Conservation (phyloP, 2,329 filamentous ascomycete genomes). For the Trichophyton verrucosum region DNA sequence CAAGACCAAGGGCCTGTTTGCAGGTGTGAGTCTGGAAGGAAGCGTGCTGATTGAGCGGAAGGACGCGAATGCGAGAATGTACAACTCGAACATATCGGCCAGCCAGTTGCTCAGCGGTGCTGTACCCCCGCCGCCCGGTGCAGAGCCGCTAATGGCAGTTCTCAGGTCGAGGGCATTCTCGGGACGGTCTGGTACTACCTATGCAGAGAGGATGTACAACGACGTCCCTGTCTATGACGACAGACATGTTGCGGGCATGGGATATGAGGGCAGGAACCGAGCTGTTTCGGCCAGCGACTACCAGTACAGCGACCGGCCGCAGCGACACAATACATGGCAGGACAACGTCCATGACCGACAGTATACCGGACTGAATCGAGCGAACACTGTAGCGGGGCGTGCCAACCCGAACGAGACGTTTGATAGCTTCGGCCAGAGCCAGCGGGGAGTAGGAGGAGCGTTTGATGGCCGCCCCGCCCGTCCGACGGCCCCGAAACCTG, state of each 20-base stretch:
- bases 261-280: conserved; percentile 61
- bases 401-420: conserved; percentile 25
- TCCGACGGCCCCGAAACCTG: conserved; percentile 80
- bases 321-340: conserved; percentile 37
- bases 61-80: conserved; percentile 95
- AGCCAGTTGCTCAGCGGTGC: conserved; percentile 67
- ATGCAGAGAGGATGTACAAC: conserved; percentile 71
- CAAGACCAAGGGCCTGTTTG: conserved; percentile 95
- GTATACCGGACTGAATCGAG: conserved; percentile 23
- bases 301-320: conserved; percentile 42
- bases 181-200: conserved; percentile 41
- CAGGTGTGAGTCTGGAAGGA: conserved; percentile 87
- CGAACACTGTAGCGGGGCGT: conserved; percentile 20
- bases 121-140: conserved; percentile 65
- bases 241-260: conserved; percentile 58
- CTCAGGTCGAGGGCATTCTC: conserved; percentile 77
- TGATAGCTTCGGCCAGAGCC: conserved; percentile 16
- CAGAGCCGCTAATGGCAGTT: conserved; percentile 71
- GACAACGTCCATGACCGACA: conserved; percentile 38
- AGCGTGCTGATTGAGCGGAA: conserved; percentile 85
- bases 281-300: conserved; percentile 41
- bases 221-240: conserved; percentile 84
- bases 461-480: conserved; percentile 56
- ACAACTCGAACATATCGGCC: conserved; percentile 70
- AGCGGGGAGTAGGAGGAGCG: conserved; percentile 16